Evolutionary conservation across 768 basidiomycete genomes (phyloP), one percentile per base, ranked within the genome.

Genomic region (Boletus subparvulus): DNA sequence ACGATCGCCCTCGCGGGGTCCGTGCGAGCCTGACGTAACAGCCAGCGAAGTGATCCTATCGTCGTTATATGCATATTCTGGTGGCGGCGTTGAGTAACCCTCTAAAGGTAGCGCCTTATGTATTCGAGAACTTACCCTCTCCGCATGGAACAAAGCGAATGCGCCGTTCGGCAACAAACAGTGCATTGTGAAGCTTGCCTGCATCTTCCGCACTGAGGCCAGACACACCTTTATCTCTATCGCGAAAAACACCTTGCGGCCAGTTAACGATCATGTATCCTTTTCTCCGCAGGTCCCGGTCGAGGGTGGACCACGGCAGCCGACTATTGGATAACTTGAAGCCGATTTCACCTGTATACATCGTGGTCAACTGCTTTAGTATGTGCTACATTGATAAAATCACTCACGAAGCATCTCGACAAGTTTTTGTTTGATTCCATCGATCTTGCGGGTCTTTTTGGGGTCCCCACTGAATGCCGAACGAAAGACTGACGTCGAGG

Each of bases 291-390:
- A 59, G 10, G 10, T 62, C 48, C 4, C 9, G n/a, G n/a, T 60
- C 46, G 19, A 64, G 58, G 4, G 58, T 64, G 3, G 54, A 56
- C 62, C 61, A 60, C 0, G 54, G 62, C 0, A 63, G 57, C 0
- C 57, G 57, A 19, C 49, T 42, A 0, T 51, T 51, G 4, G 51
- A 9, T 14, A 59, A n/a, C 17, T n/a, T 24, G 39, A 62, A 59
- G 1, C 56, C 54, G 1, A 62, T 41, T 3, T 51, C 42, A 3
- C 57, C 61, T 33, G 21, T 21, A 21, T 21, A 3, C 3, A 45
- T 14, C 0, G 14, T 6, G 35, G 4, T 35, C 17, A 3, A 14
- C 4, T 7, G 3, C 28, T 24, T 6, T 6, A n/a, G 6, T 1
- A 26, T 0, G 6, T 16, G 9, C 2, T 14, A 1, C 3, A 4